Percentiles rank a stretch among this genome's conserved stretches.
Conservation (phyloP, 2,329 filamentous ascomycete genomes). For the Volutella citrinella region DNA sequence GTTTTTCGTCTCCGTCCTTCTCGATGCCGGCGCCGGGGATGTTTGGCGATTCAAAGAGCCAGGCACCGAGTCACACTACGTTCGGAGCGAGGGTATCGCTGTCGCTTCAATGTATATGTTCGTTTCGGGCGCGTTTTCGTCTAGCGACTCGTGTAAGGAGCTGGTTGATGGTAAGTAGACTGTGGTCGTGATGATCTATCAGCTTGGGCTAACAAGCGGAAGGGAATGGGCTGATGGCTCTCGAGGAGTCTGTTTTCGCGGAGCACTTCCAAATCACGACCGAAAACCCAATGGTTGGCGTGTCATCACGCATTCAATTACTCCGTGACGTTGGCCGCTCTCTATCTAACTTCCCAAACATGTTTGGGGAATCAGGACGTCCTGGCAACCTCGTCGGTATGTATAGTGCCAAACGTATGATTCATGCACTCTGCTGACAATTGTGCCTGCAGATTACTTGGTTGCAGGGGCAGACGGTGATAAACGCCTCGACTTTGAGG, state of each 20-base stretch:
- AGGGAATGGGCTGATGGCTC: slow-evolving; percentile 32
- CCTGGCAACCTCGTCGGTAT: slow-evolving; percentile 48
- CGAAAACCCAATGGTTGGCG: slow-evolving; percentile 44
- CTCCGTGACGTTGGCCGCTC: slow-evolving; percentile 41
- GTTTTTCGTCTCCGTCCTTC: slow-evolving; percentile 58
- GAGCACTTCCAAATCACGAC: slow-evolving; percentile 42
- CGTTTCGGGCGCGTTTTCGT: slow-evolving; percentile 35
- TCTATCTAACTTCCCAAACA: slow-evolving; percentile 31
- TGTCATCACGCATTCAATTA: slow-evolving; percentile 39
- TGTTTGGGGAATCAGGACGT: slow-evolving; percentile 41
- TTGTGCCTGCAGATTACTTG: slow-evolving; percentile 35
- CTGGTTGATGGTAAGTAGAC: slow-evolving; percentile 37
- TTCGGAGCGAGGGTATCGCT: slow-evolving; percentile 49
- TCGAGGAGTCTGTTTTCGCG: slow-evolving; percentile 32
- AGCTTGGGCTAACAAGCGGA: not conserved
- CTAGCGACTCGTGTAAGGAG: slow-evolving; percentile 9
- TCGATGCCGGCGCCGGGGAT: slow-evolving; percentile 54
- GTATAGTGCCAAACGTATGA: slow-evolving; percentile 9
- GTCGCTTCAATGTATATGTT: slow-evolving; percentile 52
- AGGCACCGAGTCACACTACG: slow-evolving; percentile 29
- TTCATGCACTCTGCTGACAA: not conserved
- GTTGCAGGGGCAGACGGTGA: slow-evolving; percentile 23
- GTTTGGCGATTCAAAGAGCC: slow-evolving; percentile 45
- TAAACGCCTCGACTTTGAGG: slow-evolving; percentile 33
- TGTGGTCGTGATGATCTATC: no score